Evolutionary conservation across 257 asterid genomes (phyloP), one percentile per base, ranked within the genome.

Genomic region (Cruciata laevipes): DNA sequence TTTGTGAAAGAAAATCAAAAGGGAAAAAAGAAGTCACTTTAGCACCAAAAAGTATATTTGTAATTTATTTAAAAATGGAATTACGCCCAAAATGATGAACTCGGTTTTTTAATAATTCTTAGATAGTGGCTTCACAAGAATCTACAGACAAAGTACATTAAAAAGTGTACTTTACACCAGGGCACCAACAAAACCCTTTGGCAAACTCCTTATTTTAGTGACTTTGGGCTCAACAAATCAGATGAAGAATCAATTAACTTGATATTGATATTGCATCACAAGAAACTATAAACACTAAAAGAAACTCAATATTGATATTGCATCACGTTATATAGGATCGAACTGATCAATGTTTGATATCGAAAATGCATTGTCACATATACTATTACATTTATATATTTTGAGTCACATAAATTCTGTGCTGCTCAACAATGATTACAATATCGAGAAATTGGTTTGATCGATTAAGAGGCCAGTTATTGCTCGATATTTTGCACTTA

Each of bases 11-110:
- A 14, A 51, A 18, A 51, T 12, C 6, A 18, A 18, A 51, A 51
- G 8, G 57, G 21, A 4, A 51, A n/a, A 51, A 51, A 17, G 23
- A 17, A 18, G 8, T 7, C 9, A 0, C 21, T 51, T 51, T 18
- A 51, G 8, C 7, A 42, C 8, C 38, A 4, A 33, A 33, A 33
- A 4, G 38, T n/a, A n/a, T n/a, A n/a, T n/a, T n/a, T n/a, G n/a
- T n/a, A n/a, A n/a, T n/a, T n/a, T n/a, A n/a, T n/a, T n/a, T n/a
- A n/a, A 11, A 0, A 42, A 42, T 2, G 30, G 51, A 52, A 24
- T 20, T 47, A 47, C 60, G 57, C 61, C 24, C 32, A 63, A 64
- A 64, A 75, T 85, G 77, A 63, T 27, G 77, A 81, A 81, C 77
- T 77, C 52, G 53, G 65, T 35, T 73, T 69, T 75, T 75, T 68